Percentiles rank a stretch among this genome's conserved stretches.
Conservation (phyloP, 495 filamentous ascomycete species). For the Aspergillus baeticus region DNA sequence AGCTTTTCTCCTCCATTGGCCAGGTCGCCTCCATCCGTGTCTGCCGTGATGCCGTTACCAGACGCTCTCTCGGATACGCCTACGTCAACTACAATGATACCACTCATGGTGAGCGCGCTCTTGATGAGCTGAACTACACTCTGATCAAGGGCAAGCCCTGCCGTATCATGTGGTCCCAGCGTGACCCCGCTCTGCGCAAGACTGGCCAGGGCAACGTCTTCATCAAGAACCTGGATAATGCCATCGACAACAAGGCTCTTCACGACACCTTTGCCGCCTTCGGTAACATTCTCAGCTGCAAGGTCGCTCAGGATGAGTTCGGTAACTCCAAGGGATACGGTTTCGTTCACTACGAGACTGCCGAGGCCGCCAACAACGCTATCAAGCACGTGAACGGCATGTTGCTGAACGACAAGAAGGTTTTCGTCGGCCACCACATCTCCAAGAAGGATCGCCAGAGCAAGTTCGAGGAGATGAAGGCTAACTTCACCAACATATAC, state of each 20-base stretch:
- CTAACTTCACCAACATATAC: constrained; percentile 99
- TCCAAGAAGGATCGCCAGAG: constrained; percentile 99
- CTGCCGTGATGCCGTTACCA: constrained; percentile 98
- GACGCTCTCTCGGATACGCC: constrained; percentile 97
- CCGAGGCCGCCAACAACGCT: constrained; percentile 91
- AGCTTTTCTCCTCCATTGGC: constrained; percentile 99
- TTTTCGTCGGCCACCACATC: constrained; percentile 98
- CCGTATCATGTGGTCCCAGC: constrained; percentile 99
- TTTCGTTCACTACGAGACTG: constrained; percentile 99
- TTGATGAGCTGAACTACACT: constrained; percentile 99
- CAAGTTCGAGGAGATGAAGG: constrained; percentile 99
- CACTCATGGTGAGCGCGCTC: constrained; percentile 90
- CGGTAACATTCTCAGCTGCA: constrained; percentile 98
- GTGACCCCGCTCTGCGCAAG: constrained; percentile 98
- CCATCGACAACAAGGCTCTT: constrained; percentile 99
- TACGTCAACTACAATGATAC: constrained; percentile 99
- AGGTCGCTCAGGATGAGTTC: constrained; percentile 96
- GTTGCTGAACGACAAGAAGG: constrained; percentile 99
- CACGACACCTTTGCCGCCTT: constrained; percentile 99
- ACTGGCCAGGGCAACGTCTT: constrained; percentile 99
- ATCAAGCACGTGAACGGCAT: constrained; percentile 99
- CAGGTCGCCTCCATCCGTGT: constrained; percentile 99
- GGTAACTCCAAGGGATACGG: constrained; percentile 97
- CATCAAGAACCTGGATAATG: constrained; percentile 99
- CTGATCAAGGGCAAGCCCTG: constrained; percentile 98